Base-by-base conservation (phyloP, 148 eudicot species). In the Linanthus parryae region DNA sequence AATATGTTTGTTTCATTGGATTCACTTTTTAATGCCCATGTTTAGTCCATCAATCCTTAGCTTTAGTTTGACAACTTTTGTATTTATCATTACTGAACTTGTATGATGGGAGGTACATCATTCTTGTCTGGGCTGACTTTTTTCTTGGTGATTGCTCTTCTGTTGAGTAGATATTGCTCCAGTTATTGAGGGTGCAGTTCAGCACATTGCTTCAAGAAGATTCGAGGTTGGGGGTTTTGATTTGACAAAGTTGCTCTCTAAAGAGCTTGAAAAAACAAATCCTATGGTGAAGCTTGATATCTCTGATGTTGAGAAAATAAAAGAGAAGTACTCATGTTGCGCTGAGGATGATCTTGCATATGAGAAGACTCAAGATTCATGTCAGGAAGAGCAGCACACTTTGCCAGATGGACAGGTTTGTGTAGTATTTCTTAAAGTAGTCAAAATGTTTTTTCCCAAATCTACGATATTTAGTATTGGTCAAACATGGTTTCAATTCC, bases 131-230 rank as follows among this genome's bases (percentile, higher is more conserved):
- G 29, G 38, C 51, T 52, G 53, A 43, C 23, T 13, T 8, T 28
- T 3, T 52, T 8, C 55, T 13, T 24, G 13, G 14, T 56, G 10
- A 22, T 23, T 27, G 22, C 7, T 27, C 19, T 36, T 37, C 46
- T 46, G 29, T 25, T 54, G 36, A 41, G 40, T 84, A 92, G 99
- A 94, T 88, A 88, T 94, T 68, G 99, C 99, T 38, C 87, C 99
- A 9, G 96, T 94, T 37, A 94, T 94, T 67, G 99, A 94, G 80
- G 99, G 99, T 58, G 99, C 99, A 7, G 99, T 94, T 76, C 99
- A 94, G 54, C 95, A 94, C 57, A 84, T 88, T 57, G 94, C 99
- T 52, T 88, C 99, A 0, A 84, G 88, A 71, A 82, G 99, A 76
- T 75, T 84, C 54, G 88, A 80, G 52, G 69, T 94, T 18, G 99